A percentile compares a stretch with the other conserved stretches of the same genome.
These are phyloP conservation scores for Lithospermum erythrorhizon DNA, from an alignment of 257 asterid genomes.

Conservation along the genomic window DNA sequence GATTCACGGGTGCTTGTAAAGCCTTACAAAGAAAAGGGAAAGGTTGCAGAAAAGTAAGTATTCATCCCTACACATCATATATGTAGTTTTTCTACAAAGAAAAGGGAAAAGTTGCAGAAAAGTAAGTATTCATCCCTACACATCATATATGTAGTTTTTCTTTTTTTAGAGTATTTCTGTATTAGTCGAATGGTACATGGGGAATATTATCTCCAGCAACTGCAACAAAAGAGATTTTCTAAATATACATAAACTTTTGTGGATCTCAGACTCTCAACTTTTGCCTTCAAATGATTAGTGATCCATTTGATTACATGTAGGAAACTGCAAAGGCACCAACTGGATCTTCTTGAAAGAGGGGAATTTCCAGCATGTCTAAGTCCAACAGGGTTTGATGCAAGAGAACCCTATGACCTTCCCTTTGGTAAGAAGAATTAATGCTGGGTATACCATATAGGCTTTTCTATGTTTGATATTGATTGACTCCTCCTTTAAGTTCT, in stretches of 20 bases:
- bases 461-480: too few relatives aligned
- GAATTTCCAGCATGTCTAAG: conserved; percentile 57
- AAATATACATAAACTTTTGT: too few relatives aligned
- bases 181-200: too few relatives aligned
- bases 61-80: too few relatives aligned
- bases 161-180: too few relatives aligned
- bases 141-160: too few relatives aligned
- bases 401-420: conserved; percentile 61
- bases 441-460: background rate
- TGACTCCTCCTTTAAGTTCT: background rate
- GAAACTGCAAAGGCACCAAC: conserved; percentile 34
- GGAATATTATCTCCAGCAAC: too few relatives aligned
- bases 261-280: background rate
- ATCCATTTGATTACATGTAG: conserved; percentile 21
- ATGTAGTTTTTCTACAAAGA: conserved; percentile 33
- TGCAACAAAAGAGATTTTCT: too few relatives aligned
- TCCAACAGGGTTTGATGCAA: conserved; percentile 52
- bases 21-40: conserved; percentile 63
- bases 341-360: conserved; percentile 56
- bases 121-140: conserved; percentile 13
- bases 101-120: conserved; percentile 58
- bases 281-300: conserved; percentile 1
- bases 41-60: conserved; percentile 49
- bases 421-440: conserved; percentile 39
- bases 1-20: conserved; percentile 59